Conservation (phyloP, 495 filamentous ascomycete species). For the Aspergillus mulundensis region DNA sequence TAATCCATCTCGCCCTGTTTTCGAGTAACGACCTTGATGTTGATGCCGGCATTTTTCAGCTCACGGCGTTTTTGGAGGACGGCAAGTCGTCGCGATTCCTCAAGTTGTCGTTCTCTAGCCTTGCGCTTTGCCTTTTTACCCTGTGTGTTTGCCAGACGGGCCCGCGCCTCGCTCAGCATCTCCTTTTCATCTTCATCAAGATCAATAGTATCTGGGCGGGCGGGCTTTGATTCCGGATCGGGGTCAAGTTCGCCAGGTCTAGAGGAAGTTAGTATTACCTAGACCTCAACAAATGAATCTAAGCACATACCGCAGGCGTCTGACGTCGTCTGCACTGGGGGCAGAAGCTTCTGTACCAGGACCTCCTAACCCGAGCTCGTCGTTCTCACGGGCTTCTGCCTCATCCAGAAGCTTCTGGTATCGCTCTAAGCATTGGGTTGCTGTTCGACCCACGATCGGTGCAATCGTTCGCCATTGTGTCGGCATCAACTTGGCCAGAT, state of each 20-base stretch:
- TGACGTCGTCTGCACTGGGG: constrained; percentile 90
- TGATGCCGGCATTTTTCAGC: constrained; percentile 95
- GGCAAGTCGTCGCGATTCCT: constrained; percentile 86
- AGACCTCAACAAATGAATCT: background rate
- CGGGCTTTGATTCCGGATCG: constrained; percentile 93
- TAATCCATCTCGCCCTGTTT: constrained; percentile 99
- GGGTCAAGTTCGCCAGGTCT: constrained; percentile 91
- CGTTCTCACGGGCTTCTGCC: constrained; percentile 83
- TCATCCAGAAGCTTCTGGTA: constrained; percentile 97
- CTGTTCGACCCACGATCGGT: constrained; percentile 91
- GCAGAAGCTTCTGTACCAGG: constrained; percentile 85
- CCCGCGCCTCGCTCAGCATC: constrained; percentile 96
- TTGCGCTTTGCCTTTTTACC: constrained; percentile 99
- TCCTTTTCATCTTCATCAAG: constrained; percentile 99
- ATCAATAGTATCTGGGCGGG: constrained; percentile 95
- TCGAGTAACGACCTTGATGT: constrained; percentile 89
- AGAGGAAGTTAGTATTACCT: constrained; percentile 20
- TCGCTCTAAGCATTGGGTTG: constrained; percentile 92
- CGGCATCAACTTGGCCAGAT: constrained; percentile 96
- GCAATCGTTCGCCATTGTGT: constrained; percentile 99
- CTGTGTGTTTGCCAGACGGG: constrained; percentile 93
- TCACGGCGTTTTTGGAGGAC: constrained; percentile 92
- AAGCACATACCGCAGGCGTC: constrained; percentile 59
- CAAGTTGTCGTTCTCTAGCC: constrained; percentile 89
- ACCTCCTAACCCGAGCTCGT: constrained; percentile 78